phyloP scores from a whole-genome alignment of 176 grass and related monocot species.

The Paspalum notatum region DNA sequence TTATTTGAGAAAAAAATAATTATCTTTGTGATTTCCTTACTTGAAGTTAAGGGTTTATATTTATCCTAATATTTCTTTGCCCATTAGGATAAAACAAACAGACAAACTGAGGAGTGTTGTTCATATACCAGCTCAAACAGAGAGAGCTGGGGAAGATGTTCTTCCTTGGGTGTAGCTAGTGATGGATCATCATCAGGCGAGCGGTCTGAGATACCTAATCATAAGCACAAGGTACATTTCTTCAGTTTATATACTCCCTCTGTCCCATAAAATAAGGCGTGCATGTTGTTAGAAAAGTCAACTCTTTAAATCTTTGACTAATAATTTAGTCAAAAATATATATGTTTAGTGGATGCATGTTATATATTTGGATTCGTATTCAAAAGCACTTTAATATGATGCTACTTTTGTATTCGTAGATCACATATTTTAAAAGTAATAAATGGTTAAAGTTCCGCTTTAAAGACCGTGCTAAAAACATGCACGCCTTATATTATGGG shows the following conservation, averaged over 20 bases:
- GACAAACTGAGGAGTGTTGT: constrained; percentile 75
- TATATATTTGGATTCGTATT: too few species aligned
- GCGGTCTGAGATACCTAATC: constrained; percentile 48
- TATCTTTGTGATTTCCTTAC: neutral
- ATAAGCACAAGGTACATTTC: constrained; percentile 68
- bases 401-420: too few species aligned
- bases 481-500: too few species aligned
- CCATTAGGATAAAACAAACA: constrained; percentile 65
- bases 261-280: too few species aligned
- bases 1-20: constrained; percentile 16
- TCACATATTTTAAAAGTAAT: too few species aligned
- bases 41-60: neutral
- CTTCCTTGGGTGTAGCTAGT: constrained; percentile 83
- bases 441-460: too few species aligned
- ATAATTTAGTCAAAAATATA: too few species aligned
- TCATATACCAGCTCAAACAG: constrained; percentile 88
- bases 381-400: too few species aligned
- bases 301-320: too few species aligned
- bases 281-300: too few species aligned
- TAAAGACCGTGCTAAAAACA: too few species aligned
- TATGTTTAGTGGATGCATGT: too few species aligned
- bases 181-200: constrained; percentile 70
- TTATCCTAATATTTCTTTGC: neutral
- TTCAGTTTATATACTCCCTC: neutral
- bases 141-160: constrained; percentile 98